phyloP scores from a whole-genome alignment of 164 flowering plant species.

The Piper betle region DNA sequence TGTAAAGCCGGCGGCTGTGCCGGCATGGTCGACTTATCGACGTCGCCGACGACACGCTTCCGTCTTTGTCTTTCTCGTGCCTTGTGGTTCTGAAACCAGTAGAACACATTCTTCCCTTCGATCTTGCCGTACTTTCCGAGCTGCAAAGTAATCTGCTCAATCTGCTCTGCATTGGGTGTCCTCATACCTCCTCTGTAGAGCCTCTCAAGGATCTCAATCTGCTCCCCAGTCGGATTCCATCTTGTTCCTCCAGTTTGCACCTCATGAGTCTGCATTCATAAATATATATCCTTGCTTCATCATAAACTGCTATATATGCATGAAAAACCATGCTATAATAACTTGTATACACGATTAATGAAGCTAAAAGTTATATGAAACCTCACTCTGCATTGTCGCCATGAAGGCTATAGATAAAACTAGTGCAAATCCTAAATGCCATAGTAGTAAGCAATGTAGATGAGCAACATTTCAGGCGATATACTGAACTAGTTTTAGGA shows the following conservation, averaged over 20 bases:
- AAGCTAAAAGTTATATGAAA: no score
- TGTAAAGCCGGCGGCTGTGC: conserved; percentile 13
- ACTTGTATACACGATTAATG: no score
- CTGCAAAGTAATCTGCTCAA: conserved; percentile 61
- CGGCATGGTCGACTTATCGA: conserved; percentile 23
- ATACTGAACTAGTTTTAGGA: not conserved
- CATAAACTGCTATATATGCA: no score
- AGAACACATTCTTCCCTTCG: conserved; percentile 83
- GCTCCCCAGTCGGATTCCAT: conserved; percentile 91
- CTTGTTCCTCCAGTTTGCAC: conserved; percentile 69
- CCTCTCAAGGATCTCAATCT: conserved; percentile 72
- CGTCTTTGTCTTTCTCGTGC: conserved; percentile 96
- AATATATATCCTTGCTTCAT: no score
- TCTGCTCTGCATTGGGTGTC: conserved; percentile 74
- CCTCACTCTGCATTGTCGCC: no score
- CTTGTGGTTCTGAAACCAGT: conserved; percentile 98
- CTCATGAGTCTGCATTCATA: conserved; percentile 25
- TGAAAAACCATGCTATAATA: no score
- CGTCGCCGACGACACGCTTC: conserved; percentile 49
- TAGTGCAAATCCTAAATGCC: no score
- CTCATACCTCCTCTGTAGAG: conserved; percentile 67
- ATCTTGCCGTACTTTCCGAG: conserved; percentile 72
- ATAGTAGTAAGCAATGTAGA: no score
- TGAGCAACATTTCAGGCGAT: no score
- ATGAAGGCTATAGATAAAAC: no score